A percentile compares a stretch with the other conserved stretches of the same genome.
Evolutionary conservation across 2,329 filamentous ascomycete genomes (phyloP).

Genomic region (Aspergillus terreus): DNA sequence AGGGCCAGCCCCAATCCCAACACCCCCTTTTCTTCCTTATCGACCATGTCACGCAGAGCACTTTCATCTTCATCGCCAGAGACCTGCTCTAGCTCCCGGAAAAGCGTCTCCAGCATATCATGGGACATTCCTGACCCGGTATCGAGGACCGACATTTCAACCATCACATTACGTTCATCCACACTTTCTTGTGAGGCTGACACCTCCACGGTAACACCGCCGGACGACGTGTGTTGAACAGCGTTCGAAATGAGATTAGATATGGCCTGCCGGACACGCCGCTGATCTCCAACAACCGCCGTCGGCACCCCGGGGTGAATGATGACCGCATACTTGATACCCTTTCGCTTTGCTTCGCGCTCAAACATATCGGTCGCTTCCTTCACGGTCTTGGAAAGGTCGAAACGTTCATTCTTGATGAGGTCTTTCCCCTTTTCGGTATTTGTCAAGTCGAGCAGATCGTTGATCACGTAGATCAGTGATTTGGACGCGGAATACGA

Average conservation of each 20-base stretch:
- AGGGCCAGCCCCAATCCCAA: slow-evolving; percentile 81
- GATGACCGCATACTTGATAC: slow-evolving; percentile 65
- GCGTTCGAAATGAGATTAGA: slow-evolving; percentile 83
- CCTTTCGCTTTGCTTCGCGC: slow-evolving; percentile 71
- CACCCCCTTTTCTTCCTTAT: slow-evolving; percentile 40
- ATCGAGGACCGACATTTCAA: slow-evolving; percentile 75
- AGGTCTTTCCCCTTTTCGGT: slow-evolving; percentile 76
- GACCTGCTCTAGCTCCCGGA: slow-evolving; percentile 65
- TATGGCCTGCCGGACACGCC: slow-evolving; percentile 75
- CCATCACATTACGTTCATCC: slow-evolving; percentile 52
- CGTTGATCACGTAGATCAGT: slow-evolving; percentile 90
- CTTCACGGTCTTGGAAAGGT: slow-evolving; percentile 65
- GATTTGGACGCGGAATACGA: slow-evolving; percentile 92
- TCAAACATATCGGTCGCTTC: slow-evolving; percentile 74
- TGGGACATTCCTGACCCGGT: slow-evolving; percentile 64
- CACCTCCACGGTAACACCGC: slow-evolving; percentile 67
- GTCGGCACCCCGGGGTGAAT: slow-evolving; percentile 65
- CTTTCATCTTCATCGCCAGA: slow-evolving; percentile 37
- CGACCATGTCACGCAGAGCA: neutral
- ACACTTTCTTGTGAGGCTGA: slow-evolving; percentile 50
- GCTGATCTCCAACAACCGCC: slow-evolving; percentile 72
- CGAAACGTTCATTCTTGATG: slow-evolving; percentile 76
- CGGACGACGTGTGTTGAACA: slow-evolving; percentile 68
- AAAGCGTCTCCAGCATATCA: slow-evolving; percentile 56
- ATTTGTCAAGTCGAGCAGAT: slow-evolving; percentile 82